These are phyloP conservation scores for Saccharomycopsis fodiens DNA, from an alignment of 805 yeast species.

Conservation along the genomic window DNA sequence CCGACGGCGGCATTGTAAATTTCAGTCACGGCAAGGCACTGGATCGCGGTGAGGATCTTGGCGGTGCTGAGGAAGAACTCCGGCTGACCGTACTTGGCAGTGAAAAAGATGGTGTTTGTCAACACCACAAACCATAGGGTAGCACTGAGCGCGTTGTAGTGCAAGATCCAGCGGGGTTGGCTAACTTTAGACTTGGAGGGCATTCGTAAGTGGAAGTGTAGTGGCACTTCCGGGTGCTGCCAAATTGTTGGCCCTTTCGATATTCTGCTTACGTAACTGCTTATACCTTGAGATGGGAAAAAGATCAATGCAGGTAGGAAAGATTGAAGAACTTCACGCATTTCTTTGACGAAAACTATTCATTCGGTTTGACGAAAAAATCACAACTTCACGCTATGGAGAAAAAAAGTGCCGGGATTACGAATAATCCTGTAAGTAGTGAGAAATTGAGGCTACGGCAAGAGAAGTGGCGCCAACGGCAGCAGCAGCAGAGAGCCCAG, in stretches of 20 bases:
- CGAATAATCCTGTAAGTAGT: background rate
- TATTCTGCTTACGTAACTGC: too few species aligned
- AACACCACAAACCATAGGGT: constrained; percentile 47
- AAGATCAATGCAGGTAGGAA: too few species aligned
- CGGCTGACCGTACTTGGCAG: constrained; percentile 52
- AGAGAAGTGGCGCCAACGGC: constrained; percentile 10
- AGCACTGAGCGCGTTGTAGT: constrained; percentile 48
- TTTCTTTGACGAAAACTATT: too few species aligned
- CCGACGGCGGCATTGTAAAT: constrained; percentile 73
- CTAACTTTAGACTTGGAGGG: background rate
- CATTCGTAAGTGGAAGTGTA: too few species aligned
- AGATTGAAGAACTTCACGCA: too few species aligned
- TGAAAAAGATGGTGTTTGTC: constrained; percentile 33
- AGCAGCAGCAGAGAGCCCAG: constrained; percentile 1
- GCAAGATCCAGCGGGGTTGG: constrained; percentile 27
- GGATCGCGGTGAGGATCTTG: constrained; percentile 55
- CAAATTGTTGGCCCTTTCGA: too few species aligned
- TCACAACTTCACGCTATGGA: too few species aligned
- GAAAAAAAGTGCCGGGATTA: too few species aligned
- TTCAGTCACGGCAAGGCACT: constrained; percentile 74
- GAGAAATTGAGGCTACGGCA: constrained; percentile 5
- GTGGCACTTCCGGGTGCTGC: too few species aligned
- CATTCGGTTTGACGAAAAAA: too few species aligned
- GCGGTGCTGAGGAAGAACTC: constrained; percentile 52
- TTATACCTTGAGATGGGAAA: too few species aligned